Percentiles rank a stretch among this genome's conserved stretches.
These are phyloP conservation scores for Gymnopus androsaceus DNA, from an alignment of 1,284 basidiomycete genomes.

Conservation along the genomic window DNA sequence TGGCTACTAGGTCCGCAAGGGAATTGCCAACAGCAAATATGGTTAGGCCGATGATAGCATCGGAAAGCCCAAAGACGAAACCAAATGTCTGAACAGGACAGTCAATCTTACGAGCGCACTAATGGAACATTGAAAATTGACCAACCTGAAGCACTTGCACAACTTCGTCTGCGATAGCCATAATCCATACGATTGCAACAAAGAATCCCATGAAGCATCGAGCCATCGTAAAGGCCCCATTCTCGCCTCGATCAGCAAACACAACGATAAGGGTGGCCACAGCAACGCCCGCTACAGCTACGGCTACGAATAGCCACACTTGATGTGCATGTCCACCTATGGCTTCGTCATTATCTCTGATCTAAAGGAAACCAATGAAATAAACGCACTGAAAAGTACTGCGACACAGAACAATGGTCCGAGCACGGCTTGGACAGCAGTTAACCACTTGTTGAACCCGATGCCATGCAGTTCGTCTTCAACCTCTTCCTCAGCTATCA, in stretches of 20 bases:
- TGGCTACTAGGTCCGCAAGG: slow-evolving; percentile 94
- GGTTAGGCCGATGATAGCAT: slow-evolving; percentile 95
- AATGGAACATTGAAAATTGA: background rate
- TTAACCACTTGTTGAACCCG: slow-evolving; percentile 80
- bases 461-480: slow-evolving; percentile 65
- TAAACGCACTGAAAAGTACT: slow-evolving; percentile 70
- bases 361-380: slow-evolving; percentile 5
- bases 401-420: slow-evolving; percentile 79
- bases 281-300: slow-evolving; percentile 55
- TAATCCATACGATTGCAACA: slow-evolving; percentile 92
- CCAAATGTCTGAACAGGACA: slow-evolving; percentile 72
- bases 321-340: slow-evolving; percentile 59
- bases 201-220: slow-evolving; percentile 88
- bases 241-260: slow-evolving; percentile 62
- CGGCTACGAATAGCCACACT: slow-evolving; percentile 57
- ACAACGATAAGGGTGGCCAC: slow-evolving; percentile 59
- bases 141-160: slow-evolving; percentile 82
- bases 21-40: slow-evolving; percentile 97
- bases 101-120: slow-evolving; percentile 1
- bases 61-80: slow-evolving; percentile 91
- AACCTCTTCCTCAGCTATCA: slow-evolving; percentile 67
- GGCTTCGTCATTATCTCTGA: slow-evolving; percentile 6
- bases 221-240: slow-evolving; percentile 63
- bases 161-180: slow-evolving; percentile 93
- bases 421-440: slow-evolving; percentile 75